phyloP scores from a whole-genome alignment of 2,329 filamentous ascomycete species.

The Hymenotorrendiella dingleyae region DNA sequence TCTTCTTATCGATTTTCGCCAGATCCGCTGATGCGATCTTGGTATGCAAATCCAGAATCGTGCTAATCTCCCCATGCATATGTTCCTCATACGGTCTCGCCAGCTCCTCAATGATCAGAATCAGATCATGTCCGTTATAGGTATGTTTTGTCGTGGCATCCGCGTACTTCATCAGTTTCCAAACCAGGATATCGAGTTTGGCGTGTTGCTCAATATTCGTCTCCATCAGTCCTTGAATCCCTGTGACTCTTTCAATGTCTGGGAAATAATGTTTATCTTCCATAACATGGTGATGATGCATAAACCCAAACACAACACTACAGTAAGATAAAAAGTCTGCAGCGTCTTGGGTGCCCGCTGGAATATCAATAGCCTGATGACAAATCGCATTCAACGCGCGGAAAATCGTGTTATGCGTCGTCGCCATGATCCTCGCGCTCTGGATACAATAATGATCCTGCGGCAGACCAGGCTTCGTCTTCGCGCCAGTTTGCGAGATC shows the following conservation, averaged over 20 bases:
- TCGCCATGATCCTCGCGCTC: constrained; percentile 26
- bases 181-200: constrained; percentile 29
- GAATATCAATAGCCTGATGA: constrained; percentile 28
- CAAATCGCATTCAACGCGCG: constrained; percentile 32
- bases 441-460: constrained; percentile 16
- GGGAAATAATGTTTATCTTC: constrained; percentile 34
- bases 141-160: constrained; percentile 18
- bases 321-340: constrained; percentile 30
- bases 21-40: constrained; percentile 13
- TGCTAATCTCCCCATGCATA: constrained; percentile 27
- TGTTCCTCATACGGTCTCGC: constrained; percentile 24
- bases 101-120: constrained; percentile 24
- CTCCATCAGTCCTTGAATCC: constrained; percentile 29
- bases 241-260: constrained; percentile 28
- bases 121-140: constrained; percentile 22
- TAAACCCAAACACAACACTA: constrained; percentile 27
- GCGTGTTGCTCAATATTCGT: constrained; percentile 32
- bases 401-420: constrained; percentile 29
- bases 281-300: constrained; percentile 33
- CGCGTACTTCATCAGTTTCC: constrained; percentile 26
- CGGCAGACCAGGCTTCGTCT: constrained; percentile 7
- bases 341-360: constrained; percentile 25
- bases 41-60: constrained; percentile 22
- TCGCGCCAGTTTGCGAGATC: constrained; percentile 14
- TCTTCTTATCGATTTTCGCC: constrained; percentile 15